phyloP scores from a whole-genome alignment of 768 basidiomycete genomes.

The Suillus fuscotomentosus region DNA sequence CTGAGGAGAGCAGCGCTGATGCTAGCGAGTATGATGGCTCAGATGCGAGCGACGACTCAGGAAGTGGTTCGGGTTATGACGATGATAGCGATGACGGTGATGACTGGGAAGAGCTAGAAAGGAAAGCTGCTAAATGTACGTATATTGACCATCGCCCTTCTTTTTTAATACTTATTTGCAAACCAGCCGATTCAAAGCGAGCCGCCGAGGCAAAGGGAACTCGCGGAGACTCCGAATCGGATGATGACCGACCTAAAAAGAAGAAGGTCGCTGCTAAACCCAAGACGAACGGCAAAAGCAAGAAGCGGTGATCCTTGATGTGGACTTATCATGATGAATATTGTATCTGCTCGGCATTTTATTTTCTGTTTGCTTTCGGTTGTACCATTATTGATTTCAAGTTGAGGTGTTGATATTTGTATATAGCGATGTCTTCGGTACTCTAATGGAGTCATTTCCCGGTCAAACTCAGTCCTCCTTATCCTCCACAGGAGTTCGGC shows the following conservation, averaged over 20 bases:
- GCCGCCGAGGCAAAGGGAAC: constrained; percentile 37
- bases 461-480: not conserved
- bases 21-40: constrained; percentile 57
- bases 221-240: constrained; percentile 51
- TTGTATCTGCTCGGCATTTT: constrained; percentile 9
- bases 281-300: constrained; percentile 43
- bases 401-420: not conserved
- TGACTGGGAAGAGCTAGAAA: constrained; percentile 95
- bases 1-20: constrained; percentile 45
- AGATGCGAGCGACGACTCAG: constrained; percentile 56
- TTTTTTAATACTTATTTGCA: not conserved
- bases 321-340: constrained; percentile 8
- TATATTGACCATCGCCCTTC: not conserved
- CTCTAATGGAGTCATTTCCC: not conserved
- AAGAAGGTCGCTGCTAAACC: constrained; percentile 31
- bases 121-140: constrained; percentile 85
- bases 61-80: constrained; percentile 63
- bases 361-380: constrained; percentile 1
- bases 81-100: constrained; percentile 76
- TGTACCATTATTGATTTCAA: constrained; percentile 11
- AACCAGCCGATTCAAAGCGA: constrained; percentile 50
- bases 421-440: not conserved
- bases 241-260: constrained; percentile 47
- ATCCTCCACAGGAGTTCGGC: not conserved
- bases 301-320: constrained; percentile 26